phyloP scores from a whole-genome alignment of 1,284 basidiomycete genomes.

The Gastroboletus turbinatus region DNA sequence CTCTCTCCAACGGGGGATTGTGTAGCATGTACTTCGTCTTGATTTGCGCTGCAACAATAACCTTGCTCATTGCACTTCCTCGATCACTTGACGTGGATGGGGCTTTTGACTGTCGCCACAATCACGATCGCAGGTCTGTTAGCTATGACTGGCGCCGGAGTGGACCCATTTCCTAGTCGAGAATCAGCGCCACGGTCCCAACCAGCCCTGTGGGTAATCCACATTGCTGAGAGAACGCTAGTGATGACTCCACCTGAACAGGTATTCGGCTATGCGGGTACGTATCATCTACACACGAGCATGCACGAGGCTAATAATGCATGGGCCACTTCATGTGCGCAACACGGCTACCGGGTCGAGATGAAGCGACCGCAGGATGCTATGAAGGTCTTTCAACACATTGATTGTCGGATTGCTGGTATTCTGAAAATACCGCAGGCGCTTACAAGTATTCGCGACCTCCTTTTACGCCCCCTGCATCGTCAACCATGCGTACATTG shows the following conservation, averaged over 20 bases:
- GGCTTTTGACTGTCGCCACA: background rate
- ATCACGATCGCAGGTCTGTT: background rate
- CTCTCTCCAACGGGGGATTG: background rate
- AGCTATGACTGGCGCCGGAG: constrained; percentile 52
- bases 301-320: background rate
- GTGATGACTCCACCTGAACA: background rate
- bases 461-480: constrained; percentile 22
- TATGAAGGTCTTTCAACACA: background rate
- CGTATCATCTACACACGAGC: background rate
- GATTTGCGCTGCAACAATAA: background rate
- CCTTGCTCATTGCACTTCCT: background rate
- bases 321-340: background rate
- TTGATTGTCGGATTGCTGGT: constrained; percentile 26
- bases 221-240: background rate
- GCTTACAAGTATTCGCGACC: constrained; percentile 52
- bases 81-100: background rate
- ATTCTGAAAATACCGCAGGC: constrained; percentile 33
- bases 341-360: constrained; percentile 17
- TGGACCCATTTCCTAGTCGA: constrained; percentile 43
- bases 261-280: background rate
- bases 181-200: constrained; percentile 26
- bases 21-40: background rate
- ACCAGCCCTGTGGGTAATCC: background rate
- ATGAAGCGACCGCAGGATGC: constrained; percentile 52
- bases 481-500: constrained; percentile 45